Conservation (phyloP, 148 eudicot genomes). For the Talinum fruticosum region DNA sequence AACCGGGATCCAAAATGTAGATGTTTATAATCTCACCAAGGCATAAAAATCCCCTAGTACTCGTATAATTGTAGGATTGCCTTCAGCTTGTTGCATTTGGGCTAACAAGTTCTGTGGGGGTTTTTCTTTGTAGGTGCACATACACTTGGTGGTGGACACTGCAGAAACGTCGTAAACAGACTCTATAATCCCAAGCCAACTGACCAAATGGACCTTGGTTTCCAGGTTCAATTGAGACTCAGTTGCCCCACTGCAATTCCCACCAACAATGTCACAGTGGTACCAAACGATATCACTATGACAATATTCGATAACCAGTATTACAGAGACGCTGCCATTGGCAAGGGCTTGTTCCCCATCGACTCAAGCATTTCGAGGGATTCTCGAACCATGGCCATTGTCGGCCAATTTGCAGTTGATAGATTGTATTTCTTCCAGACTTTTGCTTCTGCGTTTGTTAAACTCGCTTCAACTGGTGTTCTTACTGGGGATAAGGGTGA, state of each 20-base stretch:
- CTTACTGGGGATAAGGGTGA: slow-evolving; percentile 47
- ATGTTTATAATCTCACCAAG: too few relatives aligned
- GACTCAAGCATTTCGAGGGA: slow-evolving; percentile 42
- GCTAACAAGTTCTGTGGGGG: neutral
- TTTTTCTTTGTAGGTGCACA: slow-evolving; percentile 44
- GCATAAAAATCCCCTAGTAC: too few relatives aligned
- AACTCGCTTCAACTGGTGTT: slow-evolving; percentile 44
- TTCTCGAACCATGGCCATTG: slow-evolving; percentile 33
- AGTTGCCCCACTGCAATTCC: slow-evolving; percentile 30
- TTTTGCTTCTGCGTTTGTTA: slow-evolving; percentile 55
- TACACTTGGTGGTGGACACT: slow-evolving; percentile 54
- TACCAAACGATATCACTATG: slow-evolving; percentile 42
- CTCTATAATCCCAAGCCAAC: slow-evolving; percentile 18
- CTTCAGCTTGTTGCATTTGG: neutral
- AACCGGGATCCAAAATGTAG: too few relatives aligned
- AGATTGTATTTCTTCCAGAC: slow-evolving; percentile 35
- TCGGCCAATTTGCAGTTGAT: slow-evolving; percentile 33
- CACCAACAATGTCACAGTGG: slow-evolving; percentile 27
- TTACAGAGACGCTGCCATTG: slow-evolving; percentile 29
- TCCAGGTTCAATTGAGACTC: slow-evolving; percentile 25
- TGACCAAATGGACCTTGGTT: slow-evolving; percentile 23
- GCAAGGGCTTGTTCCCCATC: slow-evolving; percentile 41
- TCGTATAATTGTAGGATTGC: neutral
- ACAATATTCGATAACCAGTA: slow-evolving; percentile 46
- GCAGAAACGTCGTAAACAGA: slow-evolving; percentile 42